Evolutionary conservation across 192 early-diverging fungal species (phyloP), one percentile per base, ranked within the genome.

Genomic region (Chytriomyces sp.): DNA sequence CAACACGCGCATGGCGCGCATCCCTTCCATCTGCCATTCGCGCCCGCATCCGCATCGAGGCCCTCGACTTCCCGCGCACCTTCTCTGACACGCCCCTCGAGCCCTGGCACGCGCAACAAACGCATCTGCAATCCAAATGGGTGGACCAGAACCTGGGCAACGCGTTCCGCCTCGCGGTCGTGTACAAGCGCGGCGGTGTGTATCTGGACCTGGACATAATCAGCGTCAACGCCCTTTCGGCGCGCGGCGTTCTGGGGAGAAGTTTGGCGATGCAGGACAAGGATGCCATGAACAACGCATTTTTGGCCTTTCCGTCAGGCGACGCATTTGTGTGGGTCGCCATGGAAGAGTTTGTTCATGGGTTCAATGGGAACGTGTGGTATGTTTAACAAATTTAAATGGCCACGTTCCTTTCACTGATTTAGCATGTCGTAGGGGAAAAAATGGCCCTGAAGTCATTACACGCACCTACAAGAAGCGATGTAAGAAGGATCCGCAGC

Each of bases 171-270:
- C 40, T 81, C n/a, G 75, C 73, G 19, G 30, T 59, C n/a, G 7
- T 81, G 17, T 81, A 56, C 17, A 62, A 81, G 40, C 37, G 73
- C 10, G 80, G 80, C 3, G 80, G 80, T 0, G 71, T 76, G 0
- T 81, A 81, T 70, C 19, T 81, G 26, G 80, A 81, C 65, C 30
- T 81, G 70, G 80, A 81, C 55, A 81, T 81, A 40, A 75, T 81
- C 70, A 65, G 59, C 19, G 19, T 78, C 31, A 81, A 81, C 40
- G 62, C 76, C 33, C 7, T 81, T 10, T n/a, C 17, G 14, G n/a
- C n/a, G n/a, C n/a, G n/a, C n/a, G 39, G 28, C 14, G 56, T 14
- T 2, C 58, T 77, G 32, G 73, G 73, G 22, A 32, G 80, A n/a
- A 62, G 68, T 12, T 39, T 77, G 28, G 76, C 67, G 2, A 56